Percentiles rank a stretch among this genome's conserved stretches.
Conservation (phyloP, 2,329 filamentous ascomycete species). For the Periconia digitata region DNA sequence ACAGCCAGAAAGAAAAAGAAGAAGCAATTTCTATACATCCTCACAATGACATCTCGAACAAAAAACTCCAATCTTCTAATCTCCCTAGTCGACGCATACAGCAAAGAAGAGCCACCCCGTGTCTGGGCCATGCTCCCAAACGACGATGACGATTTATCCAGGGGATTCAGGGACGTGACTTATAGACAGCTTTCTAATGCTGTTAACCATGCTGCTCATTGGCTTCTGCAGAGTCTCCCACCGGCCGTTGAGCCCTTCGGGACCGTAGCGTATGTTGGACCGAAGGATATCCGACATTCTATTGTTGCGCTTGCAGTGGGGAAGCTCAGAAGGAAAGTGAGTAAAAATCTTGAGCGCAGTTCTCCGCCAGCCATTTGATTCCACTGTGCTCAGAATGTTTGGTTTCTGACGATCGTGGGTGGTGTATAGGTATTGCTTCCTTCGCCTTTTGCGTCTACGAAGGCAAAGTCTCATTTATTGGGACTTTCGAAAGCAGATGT, state of each 20-base stretch:
- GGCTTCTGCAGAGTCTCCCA: conserved; percentile 25
- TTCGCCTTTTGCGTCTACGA: conserved; percentile 3
- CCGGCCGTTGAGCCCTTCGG: conserved; percentile 1
- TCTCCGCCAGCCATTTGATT: no score
- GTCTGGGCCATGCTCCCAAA: conserved; percentile 7
- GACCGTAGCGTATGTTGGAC: conserved; percentile 14
- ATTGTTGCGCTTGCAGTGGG: conserved; percentile 12
- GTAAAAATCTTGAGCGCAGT: no score
- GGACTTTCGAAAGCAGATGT: no score
- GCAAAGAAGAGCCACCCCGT: background rate
- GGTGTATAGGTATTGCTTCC: conserved; percentile 4
- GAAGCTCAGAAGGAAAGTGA: conserved; percentile 11
- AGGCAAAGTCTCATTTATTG: conserved; percentile 8
- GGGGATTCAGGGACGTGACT: conserved; percentile 15
- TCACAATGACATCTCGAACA: no score
- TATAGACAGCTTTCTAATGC: conserved; percentile 21
- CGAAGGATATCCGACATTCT: conserved; percentile 15
- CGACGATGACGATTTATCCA: conserved; percentile 8
- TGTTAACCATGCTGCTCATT: conserved; percentile 21
- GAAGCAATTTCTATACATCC: no score
- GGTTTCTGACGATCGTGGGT: no score
- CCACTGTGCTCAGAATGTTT: no score
- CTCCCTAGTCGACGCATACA: conserved; percentile 2
- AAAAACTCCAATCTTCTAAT: background rate
- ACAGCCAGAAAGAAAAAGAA: no score